These are phyloP conservation scores for Thalassiosira hispida DNA, from an alignment of 352 stramenopile genomes.

Conservation along the genomic window DNA sequence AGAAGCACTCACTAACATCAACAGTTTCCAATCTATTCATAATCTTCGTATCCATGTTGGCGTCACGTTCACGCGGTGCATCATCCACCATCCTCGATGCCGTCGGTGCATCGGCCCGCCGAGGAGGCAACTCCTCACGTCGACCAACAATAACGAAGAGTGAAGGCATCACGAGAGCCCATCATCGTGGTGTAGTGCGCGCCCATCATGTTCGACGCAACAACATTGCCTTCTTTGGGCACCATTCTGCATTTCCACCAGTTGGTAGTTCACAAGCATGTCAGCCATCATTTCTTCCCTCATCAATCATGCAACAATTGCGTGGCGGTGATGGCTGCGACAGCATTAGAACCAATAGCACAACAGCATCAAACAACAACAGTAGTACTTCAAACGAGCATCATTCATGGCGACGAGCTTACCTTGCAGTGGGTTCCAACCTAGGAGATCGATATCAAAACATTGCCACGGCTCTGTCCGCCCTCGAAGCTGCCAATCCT, in stretches of 20 bases:
- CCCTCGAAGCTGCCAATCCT: slow-evolving; percentile 25
- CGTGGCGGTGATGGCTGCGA: slow-evolving; percentile 4
- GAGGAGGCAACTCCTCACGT: background rate
- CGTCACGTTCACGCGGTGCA: background rate
- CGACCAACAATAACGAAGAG: background rate
- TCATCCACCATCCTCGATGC: slow-evolving; percentile 3
- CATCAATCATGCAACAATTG: slow-evolving; percentile 6
- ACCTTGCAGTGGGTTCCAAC: slow-evolving; percentile 83
- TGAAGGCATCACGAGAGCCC: background rate
- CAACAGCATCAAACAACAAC: background rate
- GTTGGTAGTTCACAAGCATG: background rate
- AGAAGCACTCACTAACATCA: background rate
- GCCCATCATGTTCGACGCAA: background rate
- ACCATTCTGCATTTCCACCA: background rate
- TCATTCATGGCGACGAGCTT: slow-evolving; percentile 50
- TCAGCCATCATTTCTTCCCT: background rate
- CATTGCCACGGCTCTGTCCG: slow-evolving; percentile 61
- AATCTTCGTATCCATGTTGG: background rate
- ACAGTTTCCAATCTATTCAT: slow-evolving; percentile 1
- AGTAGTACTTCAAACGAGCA: background rate
- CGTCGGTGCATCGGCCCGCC: background rate
- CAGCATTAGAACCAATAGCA: background rate
- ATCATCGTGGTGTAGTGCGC: background rate
- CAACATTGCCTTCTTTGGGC: background rate
- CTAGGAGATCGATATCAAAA: slow-evolving; percentile 74